These are phyloP conservation scores for Geum urbanum DNA, from an alignment of 306 rosid genomes.

Conservation along the genomic window DNA sequence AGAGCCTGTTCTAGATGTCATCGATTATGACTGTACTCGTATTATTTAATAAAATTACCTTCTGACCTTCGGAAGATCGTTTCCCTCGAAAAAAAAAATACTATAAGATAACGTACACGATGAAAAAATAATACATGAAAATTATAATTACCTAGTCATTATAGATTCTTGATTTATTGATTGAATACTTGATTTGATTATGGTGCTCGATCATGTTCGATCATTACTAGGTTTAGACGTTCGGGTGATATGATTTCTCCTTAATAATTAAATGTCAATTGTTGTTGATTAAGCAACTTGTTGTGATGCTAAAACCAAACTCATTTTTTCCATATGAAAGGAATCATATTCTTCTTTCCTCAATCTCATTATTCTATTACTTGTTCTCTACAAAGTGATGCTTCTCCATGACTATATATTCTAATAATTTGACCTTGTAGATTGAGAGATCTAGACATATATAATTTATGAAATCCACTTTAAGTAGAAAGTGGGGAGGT, in stretches of 20 bases:
- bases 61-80: too few species aligned
- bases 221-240: conserved; percentile 2
- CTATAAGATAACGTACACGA: too few species aligned
- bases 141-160: too few species aligned
- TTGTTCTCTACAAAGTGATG: conserved; percentile 26
- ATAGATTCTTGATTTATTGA: not conserved
- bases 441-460: not conserved
- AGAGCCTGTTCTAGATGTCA: too few species aligned
- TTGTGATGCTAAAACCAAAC: conserved; percentile 22
- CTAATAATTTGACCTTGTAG: not conserved
- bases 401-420: not conserved
- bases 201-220: not conserved
- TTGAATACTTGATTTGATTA: not conserved
- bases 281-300: conserved; percentile 3
- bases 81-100: too few species aligned
- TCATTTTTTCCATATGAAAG: conserved; percentile 28
- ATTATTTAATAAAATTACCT: too few species aligned
- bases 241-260: not conserved
- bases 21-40: too few species aligned
- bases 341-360: conserved; percentile 34
- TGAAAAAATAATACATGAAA: too few species aligned
- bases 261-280: conserved; percentile 14
- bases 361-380: conserved; percentile 14
- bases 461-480: not conserved
- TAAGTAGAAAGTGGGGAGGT: not conserved